Conservation (phyloP, 371 early-diverging fungal species). For the Mucor mucedo region DNA sequence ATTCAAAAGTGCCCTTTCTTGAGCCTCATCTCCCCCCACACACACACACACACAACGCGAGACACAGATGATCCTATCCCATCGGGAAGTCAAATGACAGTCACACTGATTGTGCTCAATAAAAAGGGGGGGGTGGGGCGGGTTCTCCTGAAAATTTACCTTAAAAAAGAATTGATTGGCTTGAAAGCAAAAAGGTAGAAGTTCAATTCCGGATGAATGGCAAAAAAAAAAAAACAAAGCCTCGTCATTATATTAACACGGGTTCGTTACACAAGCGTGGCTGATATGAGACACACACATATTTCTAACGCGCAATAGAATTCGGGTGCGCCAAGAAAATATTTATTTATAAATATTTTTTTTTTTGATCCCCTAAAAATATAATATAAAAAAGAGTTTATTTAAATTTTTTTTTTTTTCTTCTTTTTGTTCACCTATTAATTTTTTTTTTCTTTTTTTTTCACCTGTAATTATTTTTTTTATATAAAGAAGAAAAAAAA, state of each 20-base stretch:
- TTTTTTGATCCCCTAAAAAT: neutral
- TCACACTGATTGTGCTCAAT: too few relatives aligned
- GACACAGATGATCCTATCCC: too few relatives aligned
- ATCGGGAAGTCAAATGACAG: too few relatives aligned
- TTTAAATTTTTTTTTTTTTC: neutral
- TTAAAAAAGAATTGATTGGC: too few relatives aligned
- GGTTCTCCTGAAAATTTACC: too few relatives aligned
- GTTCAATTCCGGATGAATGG: too few relatives aligned
- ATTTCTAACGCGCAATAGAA: neutral
- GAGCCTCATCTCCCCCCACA: too few relatives aligned
- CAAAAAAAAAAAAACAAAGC: neutral
- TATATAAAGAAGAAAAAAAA: neutral
- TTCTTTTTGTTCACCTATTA: neutral
- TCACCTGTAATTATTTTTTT: neutral
- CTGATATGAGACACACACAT: neutral
- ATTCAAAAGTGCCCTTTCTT: too few relatives aligned
- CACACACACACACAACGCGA: too few relatives aligned
- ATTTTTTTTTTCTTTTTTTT: neutral
- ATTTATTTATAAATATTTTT: neutral
- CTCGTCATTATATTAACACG: neutral
- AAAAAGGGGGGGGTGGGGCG: too few relatives aligned
- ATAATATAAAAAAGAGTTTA: neutral
- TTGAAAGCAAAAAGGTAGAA: too few relatives aligned
- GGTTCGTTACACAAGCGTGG: conserved; percentile 5
- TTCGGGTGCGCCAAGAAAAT: conserved; percentile 5